Evolutionary conservation across 1,284 basidiomycete species (phyloP).

Genomic region (Ustilago xerochloae): DNA sequence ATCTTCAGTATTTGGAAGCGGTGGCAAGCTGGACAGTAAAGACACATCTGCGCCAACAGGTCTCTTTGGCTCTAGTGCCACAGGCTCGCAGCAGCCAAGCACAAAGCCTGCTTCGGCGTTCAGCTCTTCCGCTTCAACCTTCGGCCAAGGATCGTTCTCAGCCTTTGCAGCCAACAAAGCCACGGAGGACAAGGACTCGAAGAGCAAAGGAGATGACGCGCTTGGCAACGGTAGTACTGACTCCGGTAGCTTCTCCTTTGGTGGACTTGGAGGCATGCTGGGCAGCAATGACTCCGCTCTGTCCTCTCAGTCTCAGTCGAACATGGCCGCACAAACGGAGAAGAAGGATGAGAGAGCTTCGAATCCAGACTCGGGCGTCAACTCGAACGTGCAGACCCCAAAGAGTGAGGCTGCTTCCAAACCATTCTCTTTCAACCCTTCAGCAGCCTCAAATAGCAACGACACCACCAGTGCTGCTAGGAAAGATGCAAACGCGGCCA

Average conservation of each 20-base stretch:
- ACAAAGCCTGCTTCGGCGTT: slow-evolving; percentile 19
- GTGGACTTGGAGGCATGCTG: slow-evolving; percentile 28
- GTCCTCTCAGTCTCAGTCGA: slow-evolving; percentile 5
- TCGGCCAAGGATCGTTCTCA: slow-evolving; percentile 32
- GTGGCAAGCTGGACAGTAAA: slow-evolving; percentile 33
- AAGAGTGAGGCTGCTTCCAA: slow-evolving; percentile 16
- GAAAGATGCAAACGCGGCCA: slow-evolving; percentile 4
- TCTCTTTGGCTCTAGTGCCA: slow-evolving; percentile 20
- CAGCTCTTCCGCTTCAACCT: slow-evolving; percentile 18
- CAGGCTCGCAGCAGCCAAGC: not conserved
- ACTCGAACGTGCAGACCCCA: slow-evolving; percentile 19
- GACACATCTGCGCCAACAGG: slow-evolving; percentile 2
- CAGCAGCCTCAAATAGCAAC: not conserved
- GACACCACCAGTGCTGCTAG: not conserved
- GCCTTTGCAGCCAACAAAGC: slow-evolving; percentile 39
- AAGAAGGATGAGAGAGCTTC: not conserved
- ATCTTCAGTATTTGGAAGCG: slow-evolving; percentile 35
- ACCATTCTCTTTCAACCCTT: slow-evolving; percentile 29
- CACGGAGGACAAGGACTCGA: slow-evolving; percentile 27
- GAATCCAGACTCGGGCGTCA: slow-evolving; percentile 9
- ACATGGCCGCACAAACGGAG: not conserved
- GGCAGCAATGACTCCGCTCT: slow-evolving; percentile 23
- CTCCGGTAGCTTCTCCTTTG: slow-evolving; percentile 49
- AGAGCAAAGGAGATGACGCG: slow-evolving; percentile 10
- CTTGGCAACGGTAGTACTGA: slow-evolving; percentile 5